phyloP scores from a whole-genome alignment of 495 filamentous ascomycete genomes.

The Hypoxylon crocopeplum region DNA sequence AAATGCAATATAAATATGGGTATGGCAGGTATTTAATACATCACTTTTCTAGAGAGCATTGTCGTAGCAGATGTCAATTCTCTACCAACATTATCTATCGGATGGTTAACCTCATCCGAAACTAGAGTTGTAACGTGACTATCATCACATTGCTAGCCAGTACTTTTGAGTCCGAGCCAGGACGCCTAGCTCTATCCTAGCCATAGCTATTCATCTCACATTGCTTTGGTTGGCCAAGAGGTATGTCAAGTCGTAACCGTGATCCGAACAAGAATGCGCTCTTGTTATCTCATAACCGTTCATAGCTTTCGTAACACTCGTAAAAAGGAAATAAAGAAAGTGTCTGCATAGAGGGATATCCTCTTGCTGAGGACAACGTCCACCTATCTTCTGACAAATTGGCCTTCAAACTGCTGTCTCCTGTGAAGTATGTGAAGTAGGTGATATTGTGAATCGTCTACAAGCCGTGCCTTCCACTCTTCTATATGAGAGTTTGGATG shows the following conservation, averaged over 20 bases:
- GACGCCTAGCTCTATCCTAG: conserved; percentile 41
- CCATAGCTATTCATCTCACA: conserved; percentile 31
- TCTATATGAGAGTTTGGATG: background rate
- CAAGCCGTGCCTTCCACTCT: conserved; percentile 6
- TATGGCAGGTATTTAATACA: background rate
- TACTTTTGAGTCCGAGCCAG: conserved; percentile 34
- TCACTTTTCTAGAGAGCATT: background rate
- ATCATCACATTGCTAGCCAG: conserved; percentile 34
- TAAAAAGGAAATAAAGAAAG: conserved; percentile 33
- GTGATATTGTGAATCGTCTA: too few relatives aligned
- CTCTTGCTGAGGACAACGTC: conserved; percentile 5
- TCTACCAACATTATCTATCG: conserved; percentile 29
- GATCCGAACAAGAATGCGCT: conserved; percentile 36
- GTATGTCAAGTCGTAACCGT: conserved; percentile 39
- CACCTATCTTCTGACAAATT: conserved; percentile 15
- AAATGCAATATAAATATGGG: too few relatives aligned
- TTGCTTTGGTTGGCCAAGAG: conserved; percentile 25
- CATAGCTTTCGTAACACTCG: conserved; percentile 39
- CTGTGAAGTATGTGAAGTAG: conserved; percentile 16
- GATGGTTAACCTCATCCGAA: conserved; percentile 13
- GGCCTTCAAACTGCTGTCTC: conserved; percentile 26
- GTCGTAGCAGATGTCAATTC: conserved; percentile 17
- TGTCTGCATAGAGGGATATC: conserved; percentile 9
- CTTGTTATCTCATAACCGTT: conserved; percentile 39
- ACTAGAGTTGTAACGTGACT: conserved; percentile 13